phyloP scores from a whole-genome alignment of 2,329 filamentous ascomycete species.

The Colletotrichum simmondsii region DNA sequence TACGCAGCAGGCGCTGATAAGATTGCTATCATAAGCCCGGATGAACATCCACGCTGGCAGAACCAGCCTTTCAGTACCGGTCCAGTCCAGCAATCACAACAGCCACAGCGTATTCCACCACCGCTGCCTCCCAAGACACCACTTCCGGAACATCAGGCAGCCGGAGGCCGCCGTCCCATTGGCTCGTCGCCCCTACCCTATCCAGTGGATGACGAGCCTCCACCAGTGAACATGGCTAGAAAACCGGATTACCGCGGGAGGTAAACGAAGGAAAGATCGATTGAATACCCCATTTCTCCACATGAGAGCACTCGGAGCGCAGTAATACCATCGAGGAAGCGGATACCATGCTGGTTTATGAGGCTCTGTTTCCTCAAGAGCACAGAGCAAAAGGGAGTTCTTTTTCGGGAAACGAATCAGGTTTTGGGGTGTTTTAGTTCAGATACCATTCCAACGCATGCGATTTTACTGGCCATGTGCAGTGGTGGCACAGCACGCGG shows the following conservation, averaged over 20 bases:
- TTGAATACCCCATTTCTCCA: not conserved
- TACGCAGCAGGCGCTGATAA: conserved; percentile 73
- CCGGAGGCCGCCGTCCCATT: conserved; percentile 45
- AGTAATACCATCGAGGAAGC: not conserved
- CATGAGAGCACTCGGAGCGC: not conserved
- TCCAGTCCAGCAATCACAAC: conserved; percentile 37
- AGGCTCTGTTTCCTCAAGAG: not conserved
- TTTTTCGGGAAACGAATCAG: not conserved
- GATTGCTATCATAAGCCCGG: conserved; percentile 70
- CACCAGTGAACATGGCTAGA: conserved; percentile 83
- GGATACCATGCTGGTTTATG: not conserved
- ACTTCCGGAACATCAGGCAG: conserved; percentile 62
- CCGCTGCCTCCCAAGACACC: conserved; percentile 84
- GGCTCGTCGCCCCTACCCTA: conserved; percentile 71
- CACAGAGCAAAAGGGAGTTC: conserved; percentile 4
- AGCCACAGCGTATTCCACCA: conserved; percentile 62
- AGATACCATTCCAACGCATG: conserved; percentile 32
- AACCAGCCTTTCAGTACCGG: conserved; percentile 37
- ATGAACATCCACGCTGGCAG: conserved; percentile 64
- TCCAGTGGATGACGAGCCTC: conserved; percentile 82
- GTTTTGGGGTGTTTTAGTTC: not conserved
- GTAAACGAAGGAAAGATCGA: conserved; percentile 40
- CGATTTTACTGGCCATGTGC: not conserved
- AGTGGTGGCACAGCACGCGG: not conserved
- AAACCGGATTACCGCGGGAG: conserved; percentile 80